Percentiles rank a stretch among this genome's conserved stretches.
Evolutionary conservation across 139 green algal species (phyloP).

Genomic region (Pleodorina starrii): DNA sequence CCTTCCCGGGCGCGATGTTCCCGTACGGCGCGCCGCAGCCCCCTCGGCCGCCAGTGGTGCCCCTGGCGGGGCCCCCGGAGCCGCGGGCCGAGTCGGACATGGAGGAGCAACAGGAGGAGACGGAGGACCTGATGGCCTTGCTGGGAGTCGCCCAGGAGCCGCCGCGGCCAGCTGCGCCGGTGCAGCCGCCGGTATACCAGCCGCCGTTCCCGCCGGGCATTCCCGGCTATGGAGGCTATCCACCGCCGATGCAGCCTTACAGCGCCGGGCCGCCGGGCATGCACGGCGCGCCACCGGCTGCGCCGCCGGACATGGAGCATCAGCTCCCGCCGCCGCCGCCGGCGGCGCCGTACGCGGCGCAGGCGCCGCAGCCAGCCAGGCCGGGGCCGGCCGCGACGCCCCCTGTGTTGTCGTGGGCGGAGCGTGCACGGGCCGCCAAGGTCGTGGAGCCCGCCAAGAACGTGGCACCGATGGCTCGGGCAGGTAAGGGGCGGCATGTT

Average conservation of each 20-base stretch:
- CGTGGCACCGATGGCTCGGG: too few species aligned
- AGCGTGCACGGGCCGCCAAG: neutral
- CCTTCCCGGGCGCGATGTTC: neutral
- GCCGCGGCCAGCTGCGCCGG: neutral
- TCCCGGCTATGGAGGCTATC: neutral
- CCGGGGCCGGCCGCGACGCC: neutral
- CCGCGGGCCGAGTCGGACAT: neutral
- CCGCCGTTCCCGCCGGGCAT: neutral
- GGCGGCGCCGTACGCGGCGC: neutral
- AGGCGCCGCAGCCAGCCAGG: neutral
- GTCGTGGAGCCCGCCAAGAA: neutral
- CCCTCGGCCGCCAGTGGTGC: neutral
- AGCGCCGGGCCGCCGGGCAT: neutral
- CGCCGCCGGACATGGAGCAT: neutral
- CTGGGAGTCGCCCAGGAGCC: too few species aligned
- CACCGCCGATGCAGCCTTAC: neutral
- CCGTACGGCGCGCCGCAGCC: neutral
- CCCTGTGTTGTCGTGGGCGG: neutral
- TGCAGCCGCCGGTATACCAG: neutral
- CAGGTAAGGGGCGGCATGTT: too few species aligned
- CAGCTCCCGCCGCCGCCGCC: neutral
- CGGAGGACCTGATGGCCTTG: constrained; percentile 5
- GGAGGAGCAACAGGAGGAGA: neutral
- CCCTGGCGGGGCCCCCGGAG: neutral
- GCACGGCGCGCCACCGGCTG: too few species aligned